Evolutionary conservation across 768 basidiomycete species (phyloP).

Genomic region (Lentinula guzmanii): DNA sequence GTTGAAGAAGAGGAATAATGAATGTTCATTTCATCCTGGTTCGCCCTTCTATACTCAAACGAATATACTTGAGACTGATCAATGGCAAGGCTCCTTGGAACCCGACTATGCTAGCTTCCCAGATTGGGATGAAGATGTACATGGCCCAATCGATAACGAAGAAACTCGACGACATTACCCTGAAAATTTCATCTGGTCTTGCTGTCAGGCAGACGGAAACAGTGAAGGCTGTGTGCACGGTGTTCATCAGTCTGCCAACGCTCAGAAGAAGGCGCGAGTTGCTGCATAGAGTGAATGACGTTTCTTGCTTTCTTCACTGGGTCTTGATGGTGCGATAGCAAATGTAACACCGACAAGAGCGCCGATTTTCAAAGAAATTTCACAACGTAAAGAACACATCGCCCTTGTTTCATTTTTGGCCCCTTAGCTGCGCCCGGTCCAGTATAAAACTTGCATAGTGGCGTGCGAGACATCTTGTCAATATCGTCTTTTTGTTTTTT

Average conservation of each 20-base stretch:
- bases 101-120: slow-evolving; percentile 31
- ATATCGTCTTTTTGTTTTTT: not conserved
- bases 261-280: not conserved
- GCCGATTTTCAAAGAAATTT: too few relatives aligned
- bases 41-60: slow-evolving; percentile 8
- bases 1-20: slow-evolving; percentile 26
- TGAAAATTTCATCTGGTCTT: slow-evolving; percentile 45
- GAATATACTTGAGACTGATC: not conserved
- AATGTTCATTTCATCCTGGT: slow-evolving; percentile 51
- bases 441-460: not conserved
- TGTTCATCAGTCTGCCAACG: not conserved
- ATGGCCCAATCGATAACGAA: slow-evolving; percentile 40
- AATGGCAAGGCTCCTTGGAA: slow-evolving; percentile 31
- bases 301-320: not conserved
- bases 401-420: not conserved
- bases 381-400: too few relatives aligned
- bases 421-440: not conserved
- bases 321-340: not conserved
- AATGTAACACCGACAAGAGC: not conserved
- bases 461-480: slow-evolving; percentile 1
- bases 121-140: slow-evolving; percentile 43
- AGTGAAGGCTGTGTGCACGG: slow-evolving; percentile 25
- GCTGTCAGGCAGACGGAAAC: slow-evolving; percentile 35
- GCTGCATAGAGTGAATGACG: not conserved
- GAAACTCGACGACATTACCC: slow-evolving; percentile 34